Percentiles rank a stretch among this genome's conserved stretches.
Evolutionary conservation across 176 grass and related monocot species (phyloP).

Genomic region (Calamus simplicifolius): DNA sequence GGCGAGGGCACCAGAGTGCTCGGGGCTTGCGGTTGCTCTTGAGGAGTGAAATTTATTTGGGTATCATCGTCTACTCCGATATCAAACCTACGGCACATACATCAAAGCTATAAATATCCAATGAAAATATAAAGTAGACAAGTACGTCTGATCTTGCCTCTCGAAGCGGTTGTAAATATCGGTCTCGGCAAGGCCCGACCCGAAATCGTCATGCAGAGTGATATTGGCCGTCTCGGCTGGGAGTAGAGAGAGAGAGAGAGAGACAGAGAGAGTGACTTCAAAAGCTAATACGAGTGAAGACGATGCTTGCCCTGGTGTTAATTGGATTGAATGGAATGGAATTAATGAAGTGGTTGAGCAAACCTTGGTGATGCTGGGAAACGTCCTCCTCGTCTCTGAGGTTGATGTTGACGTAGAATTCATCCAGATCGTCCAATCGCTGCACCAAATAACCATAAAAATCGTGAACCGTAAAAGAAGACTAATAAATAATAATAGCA

Average conservation of each 20-base stretch:
- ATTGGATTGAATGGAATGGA: too few relatives aligned
- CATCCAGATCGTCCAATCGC: conserved; percentile 81
- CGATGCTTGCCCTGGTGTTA: too few relatives aligned
- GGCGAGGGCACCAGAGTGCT: conserved; percentile 45
- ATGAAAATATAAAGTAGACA: conserved; percentile 8
- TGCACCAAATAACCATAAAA: conserved; percentile 14
- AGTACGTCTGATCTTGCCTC: conserved; percentile 32
- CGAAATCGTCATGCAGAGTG: conserved; percentile 55
- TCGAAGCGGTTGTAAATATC: conserved; percentile 70
- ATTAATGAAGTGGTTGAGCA: too few relatives aligned
- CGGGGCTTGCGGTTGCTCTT: conserved; percentile 34
- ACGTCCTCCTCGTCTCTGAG: conserved; percentile 42
- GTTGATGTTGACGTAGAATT: conserved; percentile 71
- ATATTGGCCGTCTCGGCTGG: conserved; percentile 63
- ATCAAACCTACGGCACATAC: conserved; percentile 50
- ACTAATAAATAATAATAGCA: too few relatives aligned
- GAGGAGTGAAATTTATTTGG: conserved; percentile 44
- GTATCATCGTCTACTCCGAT: conserved; percentile 67
- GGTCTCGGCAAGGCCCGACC: conserved; percentile 36
- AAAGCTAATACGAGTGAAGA: too few relatives aligned
- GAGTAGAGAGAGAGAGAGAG: conserved; percentile 6
- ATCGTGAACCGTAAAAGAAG: too few relatives aligned
- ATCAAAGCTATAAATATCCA: not conserved
- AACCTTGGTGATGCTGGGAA: conserved; percentile 65
- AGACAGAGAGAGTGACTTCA: too few relatives aligned